Evolutionary conservation across 371 early-diverging fungal genomes (phyloP).

Genomic region (Rhizopus arrhizus): DNA sequence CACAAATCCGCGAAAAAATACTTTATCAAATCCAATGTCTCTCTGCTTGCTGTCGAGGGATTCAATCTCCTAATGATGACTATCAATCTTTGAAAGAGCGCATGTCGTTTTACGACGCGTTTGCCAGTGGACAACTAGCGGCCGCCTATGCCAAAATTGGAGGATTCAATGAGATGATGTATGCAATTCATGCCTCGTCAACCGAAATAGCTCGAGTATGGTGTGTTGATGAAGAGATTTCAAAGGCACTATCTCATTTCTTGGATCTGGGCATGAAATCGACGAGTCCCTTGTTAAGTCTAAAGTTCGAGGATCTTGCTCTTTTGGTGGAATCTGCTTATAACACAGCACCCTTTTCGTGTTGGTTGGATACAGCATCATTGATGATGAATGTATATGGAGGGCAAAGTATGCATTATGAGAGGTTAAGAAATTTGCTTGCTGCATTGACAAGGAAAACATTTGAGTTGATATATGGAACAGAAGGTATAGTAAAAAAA

Average conservation of each 20-base stretch:
- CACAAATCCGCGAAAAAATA: slow-evolving; percentile 20
- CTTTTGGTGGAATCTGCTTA: slow-evolving; percentile 46
- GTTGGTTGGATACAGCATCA: slow-evolving; percentile 61
- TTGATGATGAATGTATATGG: slow-evolving; percentile 63
- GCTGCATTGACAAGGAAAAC: slow-evolving; percentile 48
- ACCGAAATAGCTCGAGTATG: slow-evolving; percentile 36
- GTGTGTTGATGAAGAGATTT: slow-evolving; percentile 43
- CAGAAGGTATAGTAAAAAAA: slow-evolving; percentile 48
- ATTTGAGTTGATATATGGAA: slow-evolving; percentile 50
- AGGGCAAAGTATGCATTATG: slow-evolving; percentile 38
- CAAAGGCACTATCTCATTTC: slow-evolving; percentile 51
- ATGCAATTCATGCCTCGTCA: slow-evolving; percentile 36
- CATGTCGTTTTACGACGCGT: slow-evolving; percentile 39
- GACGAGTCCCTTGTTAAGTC: slow-evolving; percentile 47
- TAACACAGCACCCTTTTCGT: slow-evolving; percentile 44
- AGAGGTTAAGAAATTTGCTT: slow-evolving; percentile 46
- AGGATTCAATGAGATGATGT: slow-evolving; percentile 34
- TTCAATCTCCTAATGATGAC: slow-evolving; percentile 57
- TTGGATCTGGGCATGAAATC: slow-evolving; percentile 58
- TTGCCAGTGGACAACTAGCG: slow-evolving; percentile 41
- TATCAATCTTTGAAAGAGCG: slow-evolving; percentile 41
- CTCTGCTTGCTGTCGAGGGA: slow-evolving; percentile 57
- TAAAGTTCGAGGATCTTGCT: slow-evolving; percentile 45
- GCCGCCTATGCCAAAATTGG: slow-evolving; percentile 30
- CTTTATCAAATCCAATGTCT: slow-evolving; percentile 48